A percentile compares a stretch with the other conserved stretches of the same genome.
Evolutionary conservation across 192 early-diverging fungal genomes (phyloP).

Genomic region (Coemansia reversa): DNA sequence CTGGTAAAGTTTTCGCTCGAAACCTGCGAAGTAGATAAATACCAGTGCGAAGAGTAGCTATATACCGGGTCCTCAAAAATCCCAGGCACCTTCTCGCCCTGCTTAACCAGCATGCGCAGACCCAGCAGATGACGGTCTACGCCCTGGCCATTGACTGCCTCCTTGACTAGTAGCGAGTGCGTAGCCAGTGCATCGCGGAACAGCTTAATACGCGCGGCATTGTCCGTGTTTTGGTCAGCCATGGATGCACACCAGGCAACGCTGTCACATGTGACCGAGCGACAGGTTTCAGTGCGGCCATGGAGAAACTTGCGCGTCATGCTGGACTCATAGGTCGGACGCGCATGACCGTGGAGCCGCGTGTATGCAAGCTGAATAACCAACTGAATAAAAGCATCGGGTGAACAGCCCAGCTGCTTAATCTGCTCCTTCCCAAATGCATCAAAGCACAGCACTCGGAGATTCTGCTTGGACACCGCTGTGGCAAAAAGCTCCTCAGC

Average conservation of each 20-base stretch:
- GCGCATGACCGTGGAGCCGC: conserved; percentile 75
- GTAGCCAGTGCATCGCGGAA: conserved; percentile 72
- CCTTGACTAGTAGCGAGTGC: conserved; percentile 79
- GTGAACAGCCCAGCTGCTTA: conserved; percentile 79
- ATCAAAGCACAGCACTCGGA: conserved; percentile 77
- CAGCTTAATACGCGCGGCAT: conserved; percentile 63
- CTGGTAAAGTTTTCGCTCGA: conserved; percentile 88
- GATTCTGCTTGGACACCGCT: conserved; percentile 74
- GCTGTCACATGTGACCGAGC: conserved; percentile 74
- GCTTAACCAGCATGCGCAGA: conserved; percentile 73
- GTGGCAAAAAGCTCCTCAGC: conserved; percentile 76
- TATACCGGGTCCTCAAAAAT: conserved; percentile 89
- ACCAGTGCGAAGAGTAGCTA: conserved; percentile 85
- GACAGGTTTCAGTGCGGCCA: conserved; percentile 93
- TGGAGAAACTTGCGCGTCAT: conserved; percentile 89
- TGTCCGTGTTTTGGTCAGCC: conserved; percentile 60
- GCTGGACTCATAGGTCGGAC: conserved; percentile 91
- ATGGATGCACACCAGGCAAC: conserved; percentile 84
- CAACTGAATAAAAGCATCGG: conserved; percentile 86
- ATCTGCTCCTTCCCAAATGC: conserved; percentile 94
- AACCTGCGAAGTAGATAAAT: conserved; percentile 91
- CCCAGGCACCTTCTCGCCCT: conserved; percentile 73
- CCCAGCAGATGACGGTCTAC: conserved; percentile 92
- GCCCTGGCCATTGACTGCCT: conserved; percentile 77
- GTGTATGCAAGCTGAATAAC: conserved; percentile 95